Evolutionary conservation across 331 rosid genomes (phyloP).

Genomic region (Quercus lobata): DNA sequence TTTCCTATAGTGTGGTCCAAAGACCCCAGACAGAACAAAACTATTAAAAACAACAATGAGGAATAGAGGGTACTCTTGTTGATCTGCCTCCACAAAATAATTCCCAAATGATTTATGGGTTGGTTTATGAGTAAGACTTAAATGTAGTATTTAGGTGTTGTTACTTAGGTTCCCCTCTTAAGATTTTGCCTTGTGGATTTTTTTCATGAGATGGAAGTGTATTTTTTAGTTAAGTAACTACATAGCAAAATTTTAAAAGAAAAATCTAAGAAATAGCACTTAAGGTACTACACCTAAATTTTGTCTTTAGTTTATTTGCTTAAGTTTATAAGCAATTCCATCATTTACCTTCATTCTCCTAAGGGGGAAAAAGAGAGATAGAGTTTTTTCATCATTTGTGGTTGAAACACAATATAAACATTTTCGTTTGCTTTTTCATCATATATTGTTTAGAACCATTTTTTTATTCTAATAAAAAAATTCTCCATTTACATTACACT

Average conservation of each 20-base stretch:
- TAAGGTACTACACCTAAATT: accelerated
- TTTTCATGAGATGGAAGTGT: too few species aligned
- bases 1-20: not conserved
- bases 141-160: accelerated
- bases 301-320: not conserved
- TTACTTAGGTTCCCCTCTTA: accelerated
- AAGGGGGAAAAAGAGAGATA: not conserved
- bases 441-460: too few species aligned
- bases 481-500: too few species aligned
- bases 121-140: not conserved
- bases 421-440: too few species aligned
- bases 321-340: not conserved
- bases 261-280: too few species aligned
- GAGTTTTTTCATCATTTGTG: too few species aligned
- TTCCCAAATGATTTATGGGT: not conserved
- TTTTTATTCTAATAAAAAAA: too few species aligned
- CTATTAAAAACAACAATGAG: not conserved
- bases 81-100: not conserved
- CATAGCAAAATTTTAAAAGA: accelerated
- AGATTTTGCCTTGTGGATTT: accelerated
- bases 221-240: too few species aligned
- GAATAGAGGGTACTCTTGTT: not conserved
- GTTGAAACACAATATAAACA: too few species aligned
- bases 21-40: not conserved
- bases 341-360: not conserved